Evolutionary conservation across 75 land plant genomes (phyloP), one percentile per base, ranked within the genome.

Genomic region (Larix kaempferi): DNA sequence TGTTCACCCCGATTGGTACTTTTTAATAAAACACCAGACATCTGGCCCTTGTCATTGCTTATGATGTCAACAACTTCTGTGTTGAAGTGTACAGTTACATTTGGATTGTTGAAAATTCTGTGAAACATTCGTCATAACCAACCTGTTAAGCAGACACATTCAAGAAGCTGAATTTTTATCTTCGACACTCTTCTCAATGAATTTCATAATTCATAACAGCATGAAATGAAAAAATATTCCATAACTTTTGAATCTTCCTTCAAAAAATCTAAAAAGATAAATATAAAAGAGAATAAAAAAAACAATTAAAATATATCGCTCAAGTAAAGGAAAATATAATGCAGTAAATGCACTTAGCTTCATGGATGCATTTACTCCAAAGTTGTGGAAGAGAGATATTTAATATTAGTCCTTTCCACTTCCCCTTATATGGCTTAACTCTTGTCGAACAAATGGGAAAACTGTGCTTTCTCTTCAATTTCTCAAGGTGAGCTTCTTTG

Each of bases 81-180:
- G 64, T 91, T 94, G 90, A 83, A 96, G 90, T 96, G 99, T 77
- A 96, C 87, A 15, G 99, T 94, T 61, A 96, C 74, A 74, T 94
- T 96, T 82, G 94, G 90, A 88, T 92, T 94, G 91, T 88, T 92
- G 86, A 86, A 78, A 44, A 94, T 89, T 89, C 99, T 96, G 91
- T 71, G 83, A 85, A 88, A 88, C 89, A 89, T 85, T 69, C 73
- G 86, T 89, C 90, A 87, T 83, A 90, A 90, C 78, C 81, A 90
- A 85, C 92, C 92, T 88, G 92, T 90, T 90, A 90, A 69, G 84
- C 80, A 69, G 73, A 90, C 83, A 88, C 90, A 90, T 84, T 76
- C 88, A 86, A 78, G 89, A 69, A 81, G 82, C 84, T 83, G 88
- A 83, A 84, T 80, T 74, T 84, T 72, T 77, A 71, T 71, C 76